Percentiles rank a stretch among this genome's conserved stretches.
Conservation (phyloP, 371 early-diverging fungal species). For the Mucor ambiguus region DNA sequence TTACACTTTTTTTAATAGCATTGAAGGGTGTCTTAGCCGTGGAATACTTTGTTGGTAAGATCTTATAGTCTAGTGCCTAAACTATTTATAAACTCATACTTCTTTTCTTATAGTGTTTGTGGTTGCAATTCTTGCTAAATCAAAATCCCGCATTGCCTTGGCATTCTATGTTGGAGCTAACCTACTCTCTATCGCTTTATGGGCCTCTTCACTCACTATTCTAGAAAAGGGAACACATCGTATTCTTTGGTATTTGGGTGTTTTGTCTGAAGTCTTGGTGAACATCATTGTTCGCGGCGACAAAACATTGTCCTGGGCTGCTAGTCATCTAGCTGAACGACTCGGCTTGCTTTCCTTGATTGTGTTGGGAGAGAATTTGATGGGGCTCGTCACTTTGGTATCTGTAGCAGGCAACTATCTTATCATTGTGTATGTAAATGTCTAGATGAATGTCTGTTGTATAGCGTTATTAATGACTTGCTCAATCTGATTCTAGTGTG, state of each 20-base stretch:
- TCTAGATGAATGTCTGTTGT: not conserved
- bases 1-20: slow-evolving; percentile 14
- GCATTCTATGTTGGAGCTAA: slow-evolving; percentile 51
- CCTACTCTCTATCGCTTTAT: slow-evolving; percentile 52
- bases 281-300: slow-evolving; percentile 52
- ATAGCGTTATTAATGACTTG: not conserved
- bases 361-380: slow-evolving; percentile 55
- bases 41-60: slow-evolving; percentile 61
- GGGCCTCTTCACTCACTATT: slow-evolving; percentile 51
- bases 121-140: slow-evolving; percentile 47
- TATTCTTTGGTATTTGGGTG: slow-evolving; percentile 55
- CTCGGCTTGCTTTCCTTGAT: slow-evolving; percentile 59
- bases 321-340: slow-evolving; percentile 62
- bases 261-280: slow-evolving; percentile 52
- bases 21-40: slow-evolving; percentile 52
- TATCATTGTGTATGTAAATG: slow-evolving; percentile 33
- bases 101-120: slow-evolving; percentile 29
- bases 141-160: slow-evolving; percentile 45
- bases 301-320: slow-evolving; percentile 60
- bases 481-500: slow-evolving; percentile 22
- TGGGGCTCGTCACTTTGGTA: slow-evolving; percentile 48
- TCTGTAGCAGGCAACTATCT: slow-evolving; percentile 34
- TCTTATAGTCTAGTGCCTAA: not conserved
- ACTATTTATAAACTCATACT: not conserved
- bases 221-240: slow-evolving; percentile 47